Evolutionary conservation across 352 stramenopile genomes (phyloP), one percentile per base, ranked within the genome.

Genomic region (Blastocystis sp.): DNA sequence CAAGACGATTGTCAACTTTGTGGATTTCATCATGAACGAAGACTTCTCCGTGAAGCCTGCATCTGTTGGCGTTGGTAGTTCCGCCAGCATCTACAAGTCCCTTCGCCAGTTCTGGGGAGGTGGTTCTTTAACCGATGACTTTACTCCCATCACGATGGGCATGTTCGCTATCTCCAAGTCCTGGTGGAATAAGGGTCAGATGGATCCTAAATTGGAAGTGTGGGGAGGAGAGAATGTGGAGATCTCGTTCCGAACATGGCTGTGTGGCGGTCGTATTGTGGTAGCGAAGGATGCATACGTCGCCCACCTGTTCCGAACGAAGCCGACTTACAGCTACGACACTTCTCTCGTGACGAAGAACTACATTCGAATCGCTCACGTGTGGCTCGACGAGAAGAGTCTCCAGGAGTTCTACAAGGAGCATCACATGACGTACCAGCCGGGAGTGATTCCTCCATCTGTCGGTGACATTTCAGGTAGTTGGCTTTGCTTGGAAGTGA

Each of bases 131-230:
- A 75, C n/a, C 32, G 57, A 72, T n/a, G 40, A 76, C 32, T 72
- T 73, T 27, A 76, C 75, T 6, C 75, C 75, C 38, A 85, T 85
- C 27, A 85, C 75, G 24, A 85, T 85, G 75, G 75, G 75, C 2
- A 81, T 81, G 75, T 85, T 85, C 51, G 75, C 75, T n/a, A 85
- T 85, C 24, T 56, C 75, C 42, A 85, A 85, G 27, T 85, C 27
- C 27, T 85, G 75, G 75, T 85, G 75, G 75, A 24, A 72, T 21
- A 27, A 73, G 27, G 75, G 75, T 8, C 57, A 76, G 32, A 85
- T 85, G 75, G 75, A 85, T 56, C 57, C 57, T 8, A 36, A 18
- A 7, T 51, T 85, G n/a, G 32, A 76, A 7, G 48, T 72, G 29
- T 85, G 75, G 75, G 75, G 75, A 27, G 75, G 75, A 32, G 75